Percentiles rank a stretch among this genome's conserved stretches.
phyloP scores from a whole-genome alignment of 2,329 filamentous ascomycete species.

The Neoascochyta sp. region DNA sequence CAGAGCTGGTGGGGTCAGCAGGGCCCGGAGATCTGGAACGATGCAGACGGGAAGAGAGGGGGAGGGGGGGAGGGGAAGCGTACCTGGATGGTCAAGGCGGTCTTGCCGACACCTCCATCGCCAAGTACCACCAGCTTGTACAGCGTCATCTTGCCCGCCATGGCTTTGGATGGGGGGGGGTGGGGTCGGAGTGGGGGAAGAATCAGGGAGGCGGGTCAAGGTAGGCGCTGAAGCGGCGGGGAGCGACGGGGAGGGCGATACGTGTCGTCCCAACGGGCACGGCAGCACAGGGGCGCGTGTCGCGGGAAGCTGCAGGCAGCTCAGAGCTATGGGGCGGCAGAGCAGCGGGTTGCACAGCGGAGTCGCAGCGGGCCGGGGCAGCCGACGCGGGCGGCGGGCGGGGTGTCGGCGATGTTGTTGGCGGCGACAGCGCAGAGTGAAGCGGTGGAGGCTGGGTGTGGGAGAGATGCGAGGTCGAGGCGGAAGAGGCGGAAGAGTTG shows the following conservation, averaged over 20 bases:
- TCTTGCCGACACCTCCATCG: constrained; percentile 92
- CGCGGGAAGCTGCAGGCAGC: constrained; percentile 24
- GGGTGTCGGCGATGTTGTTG: constrained; percentile 1
- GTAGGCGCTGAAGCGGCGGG: constrained; percentile 13
- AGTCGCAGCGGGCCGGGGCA: constrained; percentile 17
- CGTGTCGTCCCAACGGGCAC: constrained; percentile 17
- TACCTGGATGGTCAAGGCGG: constrained; percentile 86
- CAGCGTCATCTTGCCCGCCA: constrained; percentile 91
- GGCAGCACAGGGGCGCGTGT: constrained; percentile 23
- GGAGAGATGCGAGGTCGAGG: too few species aligned
- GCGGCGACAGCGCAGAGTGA: too few species aligned
- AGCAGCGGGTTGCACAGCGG: constrained; percentile 21
- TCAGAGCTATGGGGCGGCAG: constrained; percentile 18
- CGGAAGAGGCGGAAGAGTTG: too few species aligned
- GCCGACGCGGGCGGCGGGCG: constrained; percentile 22
- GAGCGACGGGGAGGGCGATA: constrained; percentile 12
- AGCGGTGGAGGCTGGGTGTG: too few species aligned
- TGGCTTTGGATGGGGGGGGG: constrained; percentile 42
- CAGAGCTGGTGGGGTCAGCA: constrained; percentile 63
- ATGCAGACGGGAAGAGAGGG: too few species aligned
- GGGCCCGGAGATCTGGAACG: too few species aligned
- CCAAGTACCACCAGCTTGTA: constrained; percentile 95
- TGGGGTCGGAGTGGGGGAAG: constrained; percentile 1
- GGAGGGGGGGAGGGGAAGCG: constrained; percentile 52
- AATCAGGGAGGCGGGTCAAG: constrained; percentile 6